Evolutionary conservation across 768 basidiomycete species (phyloP).

Genomic region (Agrocybe praecox): DNA sequence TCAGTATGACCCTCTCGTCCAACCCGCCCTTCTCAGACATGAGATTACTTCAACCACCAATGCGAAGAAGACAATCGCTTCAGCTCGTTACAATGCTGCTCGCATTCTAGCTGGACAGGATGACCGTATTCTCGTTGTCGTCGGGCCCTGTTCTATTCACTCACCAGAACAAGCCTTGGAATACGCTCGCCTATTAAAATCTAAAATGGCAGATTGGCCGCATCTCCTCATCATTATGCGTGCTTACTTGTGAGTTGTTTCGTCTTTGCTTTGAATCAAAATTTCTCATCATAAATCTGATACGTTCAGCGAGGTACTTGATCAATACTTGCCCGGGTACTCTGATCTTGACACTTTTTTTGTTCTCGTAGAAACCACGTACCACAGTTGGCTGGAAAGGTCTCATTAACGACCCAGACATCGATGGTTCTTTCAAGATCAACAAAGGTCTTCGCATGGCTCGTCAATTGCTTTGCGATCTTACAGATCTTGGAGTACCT

Average conservation of each 20-base stretch:
- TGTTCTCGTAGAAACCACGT: conserved; percentile 87
- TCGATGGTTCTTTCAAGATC: conserved; percentile 93
- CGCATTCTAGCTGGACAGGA: conserved; percentile 83
- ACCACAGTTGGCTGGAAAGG: conserved; percentile 99
- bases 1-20: conserved; percentile 95
- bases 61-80: conserved; percentile 77
- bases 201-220: conserved; percentile 63
- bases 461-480: conserved; percentile 87
- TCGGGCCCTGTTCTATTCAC: conserved; percentile 97
- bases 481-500: conserved; percentile 87
- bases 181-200: conserved; percentile 75
- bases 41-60: conserved; percentile 72
- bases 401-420: conserved; percentile 91
- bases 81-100: conserved; percentile 78
- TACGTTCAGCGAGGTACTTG: conserved; percentile 33
- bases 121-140: conserved; percentile 85
- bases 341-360: conserved; percentile 10
- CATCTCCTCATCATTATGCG: conserved; percentile 95
- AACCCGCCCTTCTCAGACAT: conserved; percentile 87
- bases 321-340: not conserved
- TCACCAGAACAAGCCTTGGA: conserved; percentile 82
- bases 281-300: conserved; percentile 1
- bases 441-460: conserved; percentile 95
- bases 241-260: conserved; percentile 85
- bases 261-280: conserved; percentile 5